Base-by-base conservation (phyloP, 257 asterid species). In the Scutellaria minor region DNA sequence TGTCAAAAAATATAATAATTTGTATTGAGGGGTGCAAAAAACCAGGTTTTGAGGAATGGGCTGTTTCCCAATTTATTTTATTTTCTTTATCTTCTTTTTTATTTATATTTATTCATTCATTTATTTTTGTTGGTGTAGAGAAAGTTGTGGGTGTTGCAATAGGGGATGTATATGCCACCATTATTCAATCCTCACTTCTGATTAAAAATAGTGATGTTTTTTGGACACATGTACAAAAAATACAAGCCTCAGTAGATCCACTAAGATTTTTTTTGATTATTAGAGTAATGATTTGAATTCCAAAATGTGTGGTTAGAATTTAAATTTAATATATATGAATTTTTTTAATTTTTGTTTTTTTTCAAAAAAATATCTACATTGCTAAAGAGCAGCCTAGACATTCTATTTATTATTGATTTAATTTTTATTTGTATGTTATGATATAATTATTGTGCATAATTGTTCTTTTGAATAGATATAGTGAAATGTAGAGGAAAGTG, bases 31-130 rank as follows among this genome's bases (percentile, higher is more conserved):
- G 75, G 78, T 81, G 78, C 83, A 69, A 83, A 77, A 81, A 71
- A 80, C 72, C 83, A 74, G 74, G 74, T 74, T 70, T 83, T 71
- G 81, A 77, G 85, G 83, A 64, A 83, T 79, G 88, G 88, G 88
- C 74, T 65, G 79, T 22, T 75, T 78, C 75, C 77, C 70, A 79
- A 67, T 76, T 86, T 68, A 15, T 52, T 68, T 45, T 45, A 45
- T 9, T 45, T 45, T 50, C 35, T 67, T 18, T 27, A 35, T 12
- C 3, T 64, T 31, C 46, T n/a, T 64, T 53, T 47, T 31, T 6
- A 41, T 13, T n/a, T 40, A 8, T n/a, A 1, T 60, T 15, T 9
- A 51, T 46, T 64, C 5, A 18, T 18, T 20, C 46, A 24, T 46
- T 11, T 65, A 46, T 27, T 10, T 41, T 7, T 59, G 6, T 45